Percentiles rank a stretch among this genome's conserved stretches.
These are phyloP conservation scores for Arabidopsis arenosa DNA, from an alignment of 345 rosid genomes.

Conservation along the genomic window DNA sequence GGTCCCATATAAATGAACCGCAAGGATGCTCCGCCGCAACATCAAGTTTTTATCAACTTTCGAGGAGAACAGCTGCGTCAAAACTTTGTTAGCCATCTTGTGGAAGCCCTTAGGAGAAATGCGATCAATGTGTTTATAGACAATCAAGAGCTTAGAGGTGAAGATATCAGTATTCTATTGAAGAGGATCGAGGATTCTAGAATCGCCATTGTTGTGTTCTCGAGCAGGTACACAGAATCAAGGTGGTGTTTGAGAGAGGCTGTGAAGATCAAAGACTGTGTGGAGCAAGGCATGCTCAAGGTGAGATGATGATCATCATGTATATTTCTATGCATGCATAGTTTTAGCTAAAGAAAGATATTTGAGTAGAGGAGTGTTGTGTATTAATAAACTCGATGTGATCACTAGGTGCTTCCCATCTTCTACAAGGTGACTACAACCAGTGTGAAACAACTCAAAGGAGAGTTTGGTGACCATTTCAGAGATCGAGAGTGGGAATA, in stretches of 20 bases:
- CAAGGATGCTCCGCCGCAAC: too few relatives aligned
- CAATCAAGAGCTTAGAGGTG: too few relatives aligned
- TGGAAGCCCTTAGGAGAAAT: too few relatives aligned
- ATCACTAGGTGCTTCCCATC: constrained; percentile 8
- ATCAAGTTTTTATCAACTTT: too few relatives aligned
- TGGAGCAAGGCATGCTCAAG: neutral
- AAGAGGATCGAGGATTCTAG: constrained; percentile 10
- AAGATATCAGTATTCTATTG: too few relatives aligned
- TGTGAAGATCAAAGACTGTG: neutral
- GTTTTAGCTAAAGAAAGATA: too few relatives aligned
- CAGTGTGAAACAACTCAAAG: neutral
- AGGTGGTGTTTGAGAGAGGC: neutral
- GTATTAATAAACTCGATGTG: too few relatives aligned
- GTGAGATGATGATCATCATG: neutral
- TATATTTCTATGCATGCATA: neutral
- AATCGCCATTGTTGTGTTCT: constrained; percentile 15
- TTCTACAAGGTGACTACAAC: neutral
- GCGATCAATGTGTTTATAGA: too few relatives aligned
- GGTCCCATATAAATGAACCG: too few relatives aligned
- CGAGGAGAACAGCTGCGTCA: too few relatives aligned
- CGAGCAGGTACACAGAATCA: constrained; percentile 1
- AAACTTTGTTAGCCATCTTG: too few relatives aligned
- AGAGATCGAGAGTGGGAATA: neutral
- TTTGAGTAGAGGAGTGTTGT: too few relatives aligned
- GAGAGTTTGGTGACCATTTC: constrained; percentile 1